These are phyloP conservation scores for Nectriaceae sp. DNA, from an alignment of 2,329 filamentous ascomycete genomes.

Conservation along the genomic window DNA sequence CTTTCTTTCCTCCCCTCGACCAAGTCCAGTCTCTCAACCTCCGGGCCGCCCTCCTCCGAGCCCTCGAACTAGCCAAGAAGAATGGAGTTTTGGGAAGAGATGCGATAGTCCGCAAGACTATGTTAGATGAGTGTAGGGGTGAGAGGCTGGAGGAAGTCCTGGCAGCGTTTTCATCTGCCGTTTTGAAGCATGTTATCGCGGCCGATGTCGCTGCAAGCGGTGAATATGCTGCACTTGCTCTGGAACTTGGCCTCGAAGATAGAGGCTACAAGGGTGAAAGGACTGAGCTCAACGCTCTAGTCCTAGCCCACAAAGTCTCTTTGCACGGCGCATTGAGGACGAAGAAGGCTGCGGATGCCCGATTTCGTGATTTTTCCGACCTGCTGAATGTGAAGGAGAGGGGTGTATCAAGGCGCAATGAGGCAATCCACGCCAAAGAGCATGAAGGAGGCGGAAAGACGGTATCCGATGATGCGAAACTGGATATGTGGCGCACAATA, in stretches of 20 bases:
- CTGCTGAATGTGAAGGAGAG: conserved; percentile 65
- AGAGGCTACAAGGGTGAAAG: conserved; percentile 58
- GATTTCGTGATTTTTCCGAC: conserved; percentile 65
- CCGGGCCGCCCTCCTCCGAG: conserved; percentile 78
- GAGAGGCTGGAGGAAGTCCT: conserved; percentile 88
- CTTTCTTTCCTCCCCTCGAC: conserved; percentile 88
- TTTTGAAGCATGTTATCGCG: conserved; percentile 69
- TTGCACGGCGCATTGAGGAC: conserved; percentile 59
- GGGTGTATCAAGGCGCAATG: conserved; percentile 55
- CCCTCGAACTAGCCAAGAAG: conserved; percentile 85
- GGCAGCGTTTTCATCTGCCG: conserved; percentile 78
- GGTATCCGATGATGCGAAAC: conserved; percentile 44
- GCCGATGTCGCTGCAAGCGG: conserved; percentile 40
- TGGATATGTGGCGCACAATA: conserved; percentile 60
- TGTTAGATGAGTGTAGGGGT: conserved; percentile 95
- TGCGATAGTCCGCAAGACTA: conserved; percentile 82
- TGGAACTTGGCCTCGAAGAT: conserved; percentile 59
- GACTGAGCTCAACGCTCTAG: conserved; percentile 62
- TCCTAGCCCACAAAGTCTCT: conserved; percentile 72
- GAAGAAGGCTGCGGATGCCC: conserved; percentile 59
- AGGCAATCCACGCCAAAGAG: conserved; percentile 42
- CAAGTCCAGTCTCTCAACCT: conserved; percentile 90
- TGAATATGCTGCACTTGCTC: conserved; percentile 49
- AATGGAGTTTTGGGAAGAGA: conserved; percentile 80
- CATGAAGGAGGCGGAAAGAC: conserved; percentile 28